These are phyloP conservation scores for Ceratobasidium sp. DNA, from an alignment of 1,284 basidiomycete species.

Conservation along the genomic window DNA sequence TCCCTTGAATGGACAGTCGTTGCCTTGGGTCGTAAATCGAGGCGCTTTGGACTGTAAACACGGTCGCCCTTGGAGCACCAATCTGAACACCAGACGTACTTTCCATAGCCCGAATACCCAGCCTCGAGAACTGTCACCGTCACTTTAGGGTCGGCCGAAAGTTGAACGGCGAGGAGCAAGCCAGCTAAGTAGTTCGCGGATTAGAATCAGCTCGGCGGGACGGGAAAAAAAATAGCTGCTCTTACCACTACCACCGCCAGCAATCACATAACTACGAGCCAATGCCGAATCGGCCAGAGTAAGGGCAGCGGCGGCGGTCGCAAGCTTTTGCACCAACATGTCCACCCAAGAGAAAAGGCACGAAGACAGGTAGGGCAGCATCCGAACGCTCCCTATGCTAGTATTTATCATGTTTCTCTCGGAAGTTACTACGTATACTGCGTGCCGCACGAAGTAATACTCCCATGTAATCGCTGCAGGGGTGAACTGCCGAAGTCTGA, in stretches of 20 bases:
- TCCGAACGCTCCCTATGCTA: no score
- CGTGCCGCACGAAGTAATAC: no score
- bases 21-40: constrained; percentile 13
- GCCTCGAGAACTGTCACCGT: not conserved
- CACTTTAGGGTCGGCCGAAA: not conserved
- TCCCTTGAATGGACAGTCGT: not conserved
- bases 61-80: not conserved
- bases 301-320: not conserved
- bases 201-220: not conserved
- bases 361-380: not conserved
- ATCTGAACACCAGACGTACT: not conserved
- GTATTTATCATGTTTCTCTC: no score
- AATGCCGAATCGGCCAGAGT: not conserved
- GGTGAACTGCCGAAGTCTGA: no score
- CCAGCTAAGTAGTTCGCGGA: not conserved
- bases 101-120: not conserved
- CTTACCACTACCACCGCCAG: constrained; percentile 7
- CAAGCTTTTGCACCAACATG: not conserved
- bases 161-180: not conserved
- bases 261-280: not conserved
- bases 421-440: no score
- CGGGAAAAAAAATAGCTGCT: not conserved
- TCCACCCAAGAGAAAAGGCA: not conserved
- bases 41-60: not conserved
- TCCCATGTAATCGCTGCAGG: no score